Base-by-base conservation (phyloP, 495 filamentous ascomycete genomes). In the Penicillium simplicissimum region DNA sequence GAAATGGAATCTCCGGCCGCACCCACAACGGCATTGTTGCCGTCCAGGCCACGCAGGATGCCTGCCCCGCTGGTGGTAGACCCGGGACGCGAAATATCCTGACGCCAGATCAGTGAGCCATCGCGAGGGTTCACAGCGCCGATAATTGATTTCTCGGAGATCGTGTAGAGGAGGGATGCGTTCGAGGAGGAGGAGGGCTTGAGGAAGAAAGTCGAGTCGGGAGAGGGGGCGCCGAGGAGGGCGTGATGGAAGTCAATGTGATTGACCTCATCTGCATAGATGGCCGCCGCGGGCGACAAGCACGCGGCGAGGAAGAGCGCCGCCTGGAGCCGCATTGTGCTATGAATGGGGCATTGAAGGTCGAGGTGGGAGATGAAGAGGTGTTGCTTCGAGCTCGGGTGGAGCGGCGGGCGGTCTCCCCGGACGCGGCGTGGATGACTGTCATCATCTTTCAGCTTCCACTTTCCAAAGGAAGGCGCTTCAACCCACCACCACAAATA, bases 151-250 rank as follows among this genome's bases (percentile, higher is more conserved):
- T 89, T 84, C 33, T 96, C 88, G 58, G 90, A 93, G 14, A 98
- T 78, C 0, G 96, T 96, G 71, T 97, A 99, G 34, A 99, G 82
- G 33, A 98, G 80, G 31, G 90, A 93, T 17, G 94, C 94, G 73
- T 90, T 91, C 19, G 92, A 93, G 57, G 88, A 81, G 17, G 85
- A 75, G 58, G 87, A 83, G 13, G 95, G 96, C 60, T 87, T 87
- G 76, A 97, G 92, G 84, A 98, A 97, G 83, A 99, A 97, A 53
- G 92, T 96, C 38, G 91, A 90, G 45, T 89, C 84, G 72, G 83
- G 77, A 66, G 89, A 87, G 59, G 96, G 93, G 17, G 88, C 72
- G 64, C 95, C 95, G 66, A 98, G 79, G 40, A 98, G 87, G 55
- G 90, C 85, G 77, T 94, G 87, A 76, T 98, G 96, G 81, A 90